phyloP scores from a whole-genome alignment of 2,329 filamentous ascomycete species.

The Colletotrichum spinosum region DNA sequence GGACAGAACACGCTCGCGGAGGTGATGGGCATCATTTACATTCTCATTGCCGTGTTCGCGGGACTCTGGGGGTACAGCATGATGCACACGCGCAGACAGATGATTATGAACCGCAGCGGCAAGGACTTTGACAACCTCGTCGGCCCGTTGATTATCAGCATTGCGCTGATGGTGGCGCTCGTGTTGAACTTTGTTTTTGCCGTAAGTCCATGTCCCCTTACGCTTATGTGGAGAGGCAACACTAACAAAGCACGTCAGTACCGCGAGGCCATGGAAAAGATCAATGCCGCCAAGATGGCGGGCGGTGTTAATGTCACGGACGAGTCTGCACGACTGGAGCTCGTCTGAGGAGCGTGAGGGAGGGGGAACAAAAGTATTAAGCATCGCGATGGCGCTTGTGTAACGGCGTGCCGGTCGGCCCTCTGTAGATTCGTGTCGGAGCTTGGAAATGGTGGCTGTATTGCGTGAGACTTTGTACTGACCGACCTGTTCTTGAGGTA shows the following conservation, averaged over 20 bases:
- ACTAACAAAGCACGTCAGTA: conserved; percentile 18
- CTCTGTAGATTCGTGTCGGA: too few species aligned
- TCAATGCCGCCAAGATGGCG: conserved; percentile 8
- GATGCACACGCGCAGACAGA: conserved; percentile 77
- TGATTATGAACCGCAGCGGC: conserved; percentile 88
- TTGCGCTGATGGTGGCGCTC: conserved; percentile 81
- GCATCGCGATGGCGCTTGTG: background rate
- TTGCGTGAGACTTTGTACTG: background rate
- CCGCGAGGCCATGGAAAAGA: conserved; percentile 32
- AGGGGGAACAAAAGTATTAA: background rate
- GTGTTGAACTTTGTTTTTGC: conserved; percentile 91
- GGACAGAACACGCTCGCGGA: conserved; percentile 82
- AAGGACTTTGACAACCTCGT: conserved; percentile 93
- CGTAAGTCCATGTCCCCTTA: conserved; percentile 57
- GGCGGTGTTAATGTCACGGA: conserved; percentile 15
- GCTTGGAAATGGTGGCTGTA: background rate
- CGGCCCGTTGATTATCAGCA: conserved; percentile 85
- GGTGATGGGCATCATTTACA: conserved; percentile 84
- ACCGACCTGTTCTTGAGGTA: background rate
- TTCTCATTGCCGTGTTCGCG: conserved; percentile 83
- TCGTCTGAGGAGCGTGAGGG: conserved; percentile 41
- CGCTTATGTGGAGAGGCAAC: background rate
- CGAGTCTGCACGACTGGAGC: conserved; percentile 43
- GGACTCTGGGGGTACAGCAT: conserved; percentile 90
- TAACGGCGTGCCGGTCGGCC: too few species aligned